Conservation (phyloP, 2,329 filamentous ascomycete genomes). For the Allantophomopsis lycopodina region DNA sequence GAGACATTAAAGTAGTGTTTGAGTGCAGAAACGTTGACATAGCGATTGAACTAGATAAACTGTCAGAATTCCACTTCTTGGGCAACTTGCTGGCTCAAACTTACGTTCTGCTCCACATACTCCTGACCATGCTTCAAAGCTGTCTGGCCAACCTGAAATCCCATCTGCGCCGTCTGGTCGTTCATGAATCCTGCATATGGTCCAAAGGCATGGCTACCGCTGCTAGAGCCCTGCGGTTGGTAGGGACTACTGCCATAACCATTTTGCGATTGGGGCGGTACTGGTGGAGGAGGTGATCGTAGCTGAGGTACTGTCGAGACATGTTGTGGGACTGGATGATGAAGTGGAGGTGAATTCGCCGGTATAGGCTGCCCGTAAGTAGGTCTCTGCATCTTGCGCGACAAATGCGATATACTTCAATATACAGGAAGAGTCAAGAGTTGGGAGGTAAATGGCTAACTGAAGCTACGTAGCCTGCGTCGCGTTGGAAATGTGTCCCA, state of each 20-base stretch:
- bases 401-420: no score
- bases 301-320: slow-evolving; percentile 96
- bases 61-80: no score
- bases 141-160: slow-evolving; percentile 84
- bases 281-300: slow-evolving; percentile 77
- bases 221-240: slow-evolving; percentile 39
- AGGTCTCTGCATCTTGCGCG: slow-evolving; percentile 56
- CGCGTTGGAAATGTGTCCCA: no score
- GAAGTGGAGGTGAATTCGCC: slow-evolving; percentile 75
- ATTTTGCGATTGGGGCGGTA: slow-evolving; percentile 51
- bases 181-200: slow-evolving; percentile 89
- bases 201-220: slow-evolving; percentile 40
- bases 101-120: slow-evolving; percentile 88
- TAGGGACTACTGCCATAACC: slow-evolving; percentile 58
- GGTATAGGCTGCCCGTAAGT: slow-evolving; percentile 58
- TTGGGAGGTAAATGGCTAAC: no score
- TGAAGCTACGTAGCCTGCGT: no score
- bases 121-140: slow-evolving; percentile 87
- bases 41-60: slow-evolving; percentile 51
- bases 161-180: slow-evolving; percentile 89
- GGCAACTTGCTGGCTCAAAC: not conserved
- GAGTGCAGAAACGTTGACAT: slow-evolving; percentile 81
- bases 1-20: slow-evolving; percentile 99
- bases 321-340: slow-evolving; percentile 96
- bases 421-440: no score